These are phyloP conservation scores for Termitomyces sp. DNA, from an alignment of 768 basidiomycete species.

Conservation along the genomic window DNA sequence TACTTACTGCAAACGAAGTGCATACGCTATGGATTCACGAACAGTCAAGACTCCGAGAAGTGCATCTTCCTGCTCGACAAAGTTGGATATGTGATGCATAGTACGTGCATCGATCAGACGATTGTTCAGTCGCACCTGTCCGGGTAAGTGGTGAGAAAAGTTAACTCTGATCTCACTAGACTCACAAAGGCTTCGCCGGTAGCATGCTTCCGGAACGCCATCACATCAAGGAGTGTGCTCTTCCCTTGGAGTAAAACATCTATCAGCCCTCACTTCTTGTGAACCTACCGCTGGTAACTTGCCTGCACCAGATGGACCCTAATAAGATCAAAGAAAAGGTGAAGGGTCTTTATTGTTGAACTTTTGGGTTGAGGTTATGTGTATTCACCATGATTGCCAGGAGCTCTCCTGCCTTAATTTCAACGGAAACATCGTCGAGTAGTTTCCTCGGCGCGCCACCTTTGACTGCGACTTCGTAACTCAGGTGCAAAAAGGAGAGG, in stretches of 20 bases:
- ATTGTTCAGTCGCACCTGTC: conserved; percentile 31
- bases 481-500: conserved; percentile 30
- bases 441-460: conserved; percentile 24
- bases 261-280: conserved; percentile 17
- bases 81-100: conserved; percentile 40
- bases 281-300: conserved; percentile 3
- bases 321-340: background rate
- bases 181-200: conserved; percentile 26
- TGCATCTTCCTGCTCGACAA: conserved; percentile 61
- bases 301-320: conserved; percentile 47
- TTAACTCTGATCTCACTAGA: background rate
- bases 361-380: background rate
- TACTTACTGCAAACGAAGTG: conserved; percentile 44
- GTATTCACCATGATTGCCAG: conserved; percentile 38
- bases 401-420: conserved; percentile 34
- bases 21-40: conserved; percentile 49
- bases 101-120: conserved; percentile 16
- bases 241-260: conserved; percentile 24
- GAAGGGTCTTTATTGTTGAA: background rate
- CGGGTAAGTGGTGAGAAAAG: background rate
- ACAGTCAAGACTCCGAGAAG: conserved; percentile 57
- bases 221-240: conserved; percentile 42
- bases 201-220: conserved; percentile 34
- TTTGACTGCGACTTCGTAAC: conserved; percentile 25
- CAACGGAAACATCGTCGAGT: conserved; percentile 37